Percentiles rank a stretch among this genome's conserved stretches.
These are phyloP conservation scores for Vanilla planifolia DNA, from an alignment of 106 monocot species.

Conservation along the genomic window DNA sequence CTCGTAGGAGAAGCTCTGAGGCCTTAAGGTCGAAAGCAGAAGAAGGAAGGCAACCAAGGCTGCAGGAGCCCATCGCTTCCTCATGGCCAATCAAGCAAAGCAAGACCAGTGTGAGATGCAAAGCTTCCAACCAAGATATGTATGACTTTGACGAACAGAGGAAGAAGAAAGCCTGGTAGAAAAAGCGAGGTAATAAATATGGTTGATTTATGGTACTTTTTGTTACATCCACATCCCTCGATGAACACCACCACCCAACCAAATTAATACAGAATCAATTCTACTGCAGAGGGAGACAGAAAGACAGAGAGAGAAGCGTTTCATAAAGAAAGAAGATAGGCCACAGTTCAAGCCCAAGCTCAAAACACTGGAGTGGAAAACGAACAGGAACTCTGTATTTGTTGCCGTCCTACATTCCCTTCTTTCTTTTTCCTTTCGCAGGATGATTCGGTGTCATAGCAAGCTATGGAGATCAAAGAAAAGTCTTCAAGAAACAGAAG, in stretches of 20 bases:
- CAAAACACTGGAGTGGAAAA: no score
- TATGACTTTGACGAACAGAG: background rate
- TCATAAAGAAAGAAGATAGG: background rate
- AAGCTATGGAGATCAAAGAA: no score
- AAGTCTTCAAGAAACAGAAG: no score
- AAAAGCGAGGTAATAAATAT: conserved; percentile 11
- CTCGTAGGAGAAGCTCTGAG: background rate
- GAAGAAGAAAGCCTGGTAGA: background rate
- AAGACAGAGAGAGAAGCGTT: background rate
- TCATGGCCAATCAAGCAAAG: background rate
- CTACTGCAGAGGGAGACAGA: background rate
- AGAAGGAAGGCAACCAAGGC: background rate
- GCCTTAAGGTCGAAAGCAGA: background rate
- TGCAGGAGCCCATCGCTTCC: background rate
- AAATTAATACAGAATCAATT: conserved; percentile 9
- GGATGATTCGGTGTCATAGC: no score
- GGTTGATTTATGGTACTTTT: conserved; percentile 8
- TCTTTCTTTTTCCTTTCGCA: no score
- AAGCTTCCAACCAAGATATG: no score
- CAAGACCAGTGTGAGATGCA: background rate
- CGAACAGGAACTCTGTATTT: no score
- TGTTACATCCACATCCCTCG: conserved; percentile 4
- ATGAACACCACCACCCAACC: conserved; percentile 15
- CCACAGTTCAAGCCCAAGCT: no score
- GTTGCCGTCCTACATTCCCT: no score